phyloP scores from a whole-genome alignment of 116 monocot species.

The Phalaenopsis hybrid region DNA sequence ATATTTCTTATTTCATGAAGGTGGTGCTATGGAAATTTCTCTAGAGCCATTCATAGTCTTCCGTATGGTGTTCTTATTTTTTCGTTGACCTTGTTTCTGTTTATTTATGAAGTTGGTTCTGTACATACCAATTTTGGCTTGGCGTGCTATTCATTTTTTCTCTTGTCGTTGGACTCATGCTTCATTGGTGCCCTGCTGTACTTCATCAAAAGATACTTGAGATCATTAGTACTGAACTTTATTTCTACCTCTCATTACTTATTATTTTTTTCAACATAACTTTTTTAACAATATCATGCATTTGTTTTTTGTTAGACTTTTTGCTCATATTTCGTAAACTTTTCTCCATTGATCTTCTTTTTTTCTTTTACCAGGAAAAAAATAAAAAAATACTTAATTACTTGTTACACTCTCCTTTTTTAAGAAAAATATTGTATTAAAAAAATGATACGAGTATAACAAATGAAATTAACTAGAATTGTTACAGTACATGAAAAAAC shows the following conservation, averaged over 20 bases:
- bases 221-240: constrained; percentile 2
- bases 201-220: background rate
- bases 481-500: no score
- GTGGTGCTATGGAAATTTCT: background rate
- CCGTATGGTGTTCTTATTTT: background rate
- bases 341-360: background rate
- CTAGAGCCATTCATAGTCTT: background rate
- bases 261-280: background rate
- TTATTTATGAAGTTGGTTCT: background rate
- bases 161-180: background rate
- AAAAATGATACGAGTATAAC: no score
- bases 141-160: background rate
- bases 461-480: no score
- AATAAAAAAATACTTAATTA: background rate
- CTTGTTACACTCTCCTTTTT: background rate
- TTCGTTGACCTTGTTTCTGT: background rate
- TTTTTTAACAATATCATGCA: background rate
- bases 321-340: background rate
- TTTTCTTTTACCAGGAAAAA: background rate
- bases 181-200: background rate
- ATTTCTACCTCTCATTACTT: background rate
- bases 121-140: background rate
- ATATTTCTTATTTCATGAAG: constrained; percentile 2
- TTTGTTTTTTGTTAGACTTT: background rate
- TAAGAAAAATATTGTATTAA: no score